Evolutionary conservation across 371 early-diverging fungal genomes (phyloP).

Genomic region (Mortierella sp.): DNA sequence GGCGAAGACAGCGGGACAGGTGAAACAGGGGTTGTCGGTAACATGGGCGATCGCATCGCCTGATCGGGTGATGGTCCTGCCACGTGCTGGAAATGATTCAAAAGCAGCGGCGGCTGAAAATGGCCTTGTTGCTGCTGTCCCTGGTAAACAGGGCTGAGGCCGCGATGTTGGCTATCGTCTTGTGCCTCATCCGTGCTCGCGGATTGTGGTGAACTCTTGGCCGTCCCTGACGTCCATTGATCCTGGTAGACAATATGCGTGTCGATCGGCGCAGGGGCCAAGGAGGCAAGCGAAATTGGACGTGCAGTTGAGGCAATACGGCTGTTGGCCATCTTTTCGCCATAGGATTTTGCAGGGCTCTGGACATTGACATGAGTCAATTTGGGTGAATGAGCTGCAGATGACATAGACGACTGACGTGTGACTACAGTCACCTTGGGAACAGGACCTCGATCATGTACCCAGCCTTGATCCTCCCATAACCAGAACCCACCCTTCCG

Average conservation of each 20-base stretch:
- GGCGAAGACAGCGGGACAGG: slow-evolving; percentile 41
- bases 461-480: slow-evolving; percentile 60
- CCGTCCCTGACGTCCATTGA: background rate
- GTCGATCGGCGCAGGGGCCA: background rate
- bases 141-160: background rate
- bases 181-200: background rate
- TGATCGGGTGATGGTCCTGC: background rate
- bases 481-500: slow-evolving; percentile 67
- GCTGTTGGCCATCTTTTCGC: too few species aligned
- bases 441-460: slow-evolving; percentile 49
- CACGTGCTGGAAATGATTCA: background rate
- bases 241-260: background rate
- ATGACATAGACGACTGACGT: slow-evolving; percentile 14
- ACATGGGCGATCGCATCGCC: background rate
- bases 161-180: too few species aligned
- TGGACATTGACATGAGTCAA: slow-evolving; percentile 17
- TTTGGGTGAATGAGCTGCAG: slow-evolving; percentile 21
- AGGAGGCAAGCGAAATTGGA: slow-evolving; percentile 12
- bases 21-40: slow-evolving; percentile 40
- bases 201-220: slow-evolving; percentile 7
- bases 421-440: slow-evolving; percentile 28
- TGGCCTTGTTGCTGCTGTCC: background rate
- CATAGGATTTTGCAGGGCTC: slow-evolving; percentile 35
- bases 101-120: too few species aligned
- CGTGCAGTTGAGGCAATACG: slow-evolving; percentile 33